phyloP scores from a whole-genome alignment of 2,329 filamentous ascomycete species.

The Diplodia scrobiculata region DNA sequence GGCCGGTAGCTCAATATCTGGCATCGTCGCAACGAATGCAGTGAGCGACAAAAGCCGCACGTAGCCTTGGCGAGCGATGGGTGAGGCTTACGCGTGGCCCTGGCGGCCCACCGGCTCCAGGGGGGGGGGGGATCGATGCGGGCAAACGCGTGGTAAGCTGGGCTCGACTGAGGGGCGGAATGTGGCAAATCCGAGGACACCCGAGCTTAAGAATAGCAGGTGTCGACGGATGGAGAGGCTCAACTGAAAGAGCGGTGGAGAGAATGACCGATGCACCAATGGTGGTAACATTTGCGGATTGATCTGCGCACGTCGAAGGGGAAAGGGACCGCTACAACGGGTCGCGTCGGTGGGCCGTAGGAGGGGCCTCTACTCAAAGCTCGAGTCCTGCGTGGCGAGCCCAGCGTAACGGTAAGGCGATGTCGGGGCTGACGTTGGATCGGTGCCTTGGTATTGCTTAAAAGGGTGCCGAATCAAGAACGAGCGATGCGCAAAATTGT shows the following conservation, averaged over 20 bases:
- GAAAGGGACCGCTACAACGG: no score
- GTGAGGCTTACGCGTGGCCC: neutral
- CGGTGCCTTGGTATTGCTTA: neutral
- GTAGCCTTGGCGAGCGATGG: neutral
- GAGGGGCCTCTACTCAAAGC: no score
- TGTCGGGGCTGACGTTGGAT: neutral
- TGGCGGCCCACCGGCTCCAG: neutral
- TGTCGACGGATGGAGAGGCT: neutral
- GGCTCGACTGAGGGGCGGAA: neutral
- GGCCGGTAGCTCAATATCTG: neutral
- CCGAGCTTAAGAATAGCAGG: neutral
- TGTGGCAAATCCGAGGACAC: neutral
- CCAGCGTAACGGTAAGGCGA: neutral
- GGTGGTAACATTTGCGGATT: no score
- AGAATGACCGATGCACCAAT: no score
- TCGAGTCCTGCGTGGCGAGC: no score
- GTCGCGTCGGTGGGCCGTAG: no score
- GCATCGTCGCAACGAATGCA: neutral
- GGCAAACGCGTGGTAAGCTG: neutral
- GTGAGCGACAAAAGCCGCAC: no score
- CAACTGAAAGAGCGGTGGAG: neutral
- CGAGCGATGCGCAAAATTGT: no score
- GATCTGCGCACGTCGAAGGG: no score
- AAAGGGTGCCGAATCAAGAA: no score
- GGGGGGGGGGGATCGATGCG: neutral